Base-by-base conservation (phyloP, 495 filamentous ascomycete genomes). In the Penicillium coprophilum region DNA sequence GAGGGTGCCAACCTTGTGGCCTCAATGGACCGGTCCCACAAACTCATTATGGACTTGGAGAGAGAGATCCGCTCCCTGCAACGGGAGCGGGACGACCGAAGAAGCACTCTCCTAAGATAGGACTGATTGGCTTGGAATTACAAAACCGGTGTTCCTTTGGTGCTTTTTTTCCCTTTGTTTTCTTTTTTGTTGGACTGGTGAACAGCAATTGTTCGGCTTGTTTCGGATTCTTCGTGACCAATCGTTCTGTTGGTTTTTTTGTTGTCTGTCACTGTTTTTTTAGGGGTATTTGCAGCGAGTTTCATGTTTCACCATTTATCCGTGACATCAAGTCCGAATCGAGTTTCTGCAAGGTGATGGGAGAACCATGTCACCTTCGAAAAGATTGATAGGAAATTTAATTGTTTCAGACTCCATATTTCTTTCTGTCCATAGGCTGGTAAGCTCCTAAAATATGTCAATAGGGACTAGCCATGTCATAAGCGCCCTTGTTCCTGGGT, bases 1-100 rank as follows among this genome's bases (percentile, higher is more conserved):
- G 79, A 87, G 74, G 69, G 83, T 38, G 74, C 70, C 57, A 88
- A 81, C 69, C 83, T 89, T 61, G 80, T 79, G 41, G 90, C 90
- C 56, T 93, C 90, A 31, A 92, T 96, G 76, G 90, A 90, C 58
- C 85, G 86, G 67, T 86, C 88, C 54, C 66, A 84, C 61, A 78
- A 79, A 38, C 81, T 86, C 59, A 85, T 92, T 44, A 58, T 62
- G 54, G 80, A 79, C 41, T 77, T 90, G 50, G 77, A 86, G 51
- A 70, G 71, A 45, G 87, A 90, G 63, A 87, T 94, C 63, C 69
- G 78, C 51, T 69, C 80, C 48, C 66, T 81, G 62, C 59, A 77
- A 62, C 60, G 58, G 34, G 71, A 76, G 59, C 70, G 74, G 47
- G 70, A 75, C n/a, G 64, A 73, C 50, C 65, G 64, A 60, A 65